Evolutionary conservation across 192 early-diverging fungal genomes (phyloP), one percentile per base, ranked within the genome.

Genomic region (Podila epicladia): DNA sequence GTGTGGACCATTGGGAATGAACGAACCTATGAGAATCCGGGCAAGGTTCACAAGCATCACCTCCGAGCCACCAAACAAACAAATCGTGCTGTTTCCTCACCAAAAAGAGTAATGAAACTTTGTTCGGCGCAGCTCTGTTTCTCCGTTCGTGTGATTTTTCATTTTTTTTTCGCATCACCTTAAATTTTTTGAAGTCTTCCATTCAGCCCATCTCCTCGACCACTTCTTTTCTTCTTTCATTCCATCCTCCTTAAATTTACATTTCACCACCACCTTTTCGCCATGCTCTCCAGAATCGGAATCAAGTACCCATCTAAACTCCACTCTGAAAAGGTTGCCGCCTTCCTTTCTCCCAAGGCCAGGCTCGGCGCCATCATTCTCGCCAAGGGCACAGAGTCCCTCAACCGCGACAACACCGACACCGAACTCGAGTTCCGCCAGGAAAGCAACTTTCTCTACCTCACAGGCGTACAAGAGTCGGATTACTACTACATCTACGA

Each of bases 361-460:
- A 41, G 76, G 29, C 22, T 38, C 5, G 69, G 88, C 13, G 91
- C 90, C 59, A 83, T 91, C 38, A 88, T 92, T 69, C 89, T 89
- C 58, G 76, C 91, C 45, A 85, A 82, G 49, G 93, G 91, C 32
- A 74, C 86, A 24, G 85, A 85, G 61, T 72, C 84, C 29, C 75
- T 84, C 48, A 72, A 88, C 58, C 85, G 92, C 64, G 89, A 92
- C 32, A 88, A 90, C 73, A 95, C 93, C 38, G 95, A 96, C 76
- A 86, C 87, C 31, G 96, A 97, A 85, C 84, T 89, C 45, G 83
- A 90, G 53, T 97, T 97, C 82, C 89, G 94, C 69, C 96, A 97
- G 66, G 94, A 97, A 82, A 88, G 87, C 60, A 94, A 94, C 89
- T 97, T 95, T 62, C 90, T 91, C 74, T 98, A 97, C 76, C 87